phyloP scores from a whole-genome alignment of 306 rosid genomes.

The Ormosia emarginata region DNA sequence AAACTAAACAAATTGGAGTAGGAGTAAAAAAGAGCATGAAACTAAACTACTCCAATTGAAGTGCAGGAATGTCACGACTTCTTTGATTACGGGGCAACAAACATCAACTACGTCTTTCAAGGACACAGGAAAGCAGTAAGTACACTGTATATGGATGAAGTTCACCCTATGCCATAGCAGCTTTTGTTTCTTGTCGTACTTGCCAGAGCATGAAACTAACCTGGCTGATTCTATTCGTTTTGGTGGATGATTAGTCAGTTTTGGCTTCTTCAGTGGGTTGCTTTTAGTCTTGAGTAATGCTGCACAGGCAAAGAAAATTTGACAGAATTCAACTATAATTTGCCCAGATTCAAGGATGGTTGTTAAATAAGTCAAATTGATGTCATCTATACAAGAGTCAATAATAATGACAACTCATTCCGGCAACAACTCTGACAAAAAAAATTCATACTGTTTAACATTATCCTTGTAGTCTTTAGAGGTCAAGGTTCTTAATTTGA shows the following conservation, averaged over 20 bases:
- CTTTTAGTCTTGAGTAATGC: neutral
- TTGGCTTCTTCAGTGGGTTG: neutral
- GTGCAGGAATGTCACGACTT: slow-evolving; percentile 46
- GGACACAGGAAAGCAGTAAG: slow-evolving; percentile 49
- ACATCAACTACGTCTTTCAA: slow-evolving; percentile 29
- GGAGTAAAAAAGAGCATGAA: neutral
- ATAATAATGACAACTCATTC: too few species aligned
- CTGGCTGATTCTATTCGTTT: neutral
- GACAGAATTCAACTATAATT: too few species aligned
- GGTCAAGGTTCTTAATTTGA: neutral
- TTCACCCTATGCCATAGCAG: neutral
- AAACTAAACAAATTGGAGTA: neutral
- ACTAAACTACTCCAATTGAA: neutral
- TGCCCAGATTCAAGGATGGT: too few species aligned
- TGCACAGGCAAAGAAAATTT: too few species aligned
- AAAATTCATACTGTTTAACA: too few species aligned
- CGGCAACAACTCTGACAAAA: too few species aligned
- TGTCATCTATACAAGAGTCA: too few species aligned
- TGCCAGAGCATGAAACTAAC: neutral
- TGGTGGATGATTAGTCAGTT: neutral
- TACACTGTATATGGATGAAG: neutral
- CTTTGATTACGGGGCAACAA: slow-evolving; percentile 47
- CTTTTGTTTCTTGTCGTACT: neutral
- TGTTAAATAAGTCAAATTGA: too few species aligned
- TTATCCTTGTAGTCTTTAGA: neutral